Evolutionary conservation across 495 filamentous ascomycete genomes (phyloP).

Genomic region (Neurospora africana): DNA sequence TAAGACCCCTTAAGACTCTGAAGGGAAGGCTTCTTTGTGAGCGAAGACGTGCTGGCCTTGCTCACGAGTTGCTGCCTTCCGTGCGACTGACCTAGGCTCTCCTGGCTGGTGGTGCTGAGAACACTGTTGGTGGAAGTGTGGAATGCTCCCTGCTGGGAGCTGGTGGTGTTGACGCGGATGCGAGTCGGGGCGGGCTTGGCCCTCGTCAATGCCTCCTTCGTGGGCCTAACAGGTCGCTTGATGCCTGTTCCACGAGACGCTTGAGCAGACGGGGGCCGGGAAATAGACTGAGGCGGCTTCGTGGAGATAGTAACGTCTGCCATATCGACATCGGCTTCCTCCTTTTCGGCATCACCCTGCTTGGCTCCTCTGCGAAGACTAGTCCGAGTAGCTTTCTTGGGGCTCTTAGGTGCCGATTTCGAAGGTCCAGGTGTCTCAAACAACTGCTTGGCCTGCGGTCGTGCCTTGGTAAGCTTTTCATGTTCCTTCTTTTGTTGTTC

Average conservation of each 20-base stretch:
- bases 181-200: slow-evolving; percentile 65
- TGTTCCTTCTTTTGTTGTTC: slow-evolving; percentile 14
- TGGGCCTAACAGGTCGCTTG: slow-evolving; percentile 60
- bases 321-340: slow-evolving; percentile 40
- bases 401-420: slow-evolving; percentile 17
- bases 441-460: slow-evolving; percentile 4
- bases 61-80: slow-evolving; percentile 35
- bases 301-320: slow-evolving; percentile 35
- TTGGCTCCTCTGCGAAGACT: slow-evolving; percentile 44
- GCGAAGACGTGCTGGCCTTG: slow-evolving; percentile 57
- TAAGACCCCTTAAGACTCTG: slow-evolving; percentile 60
- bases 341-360: slow-evolving; percentile 26
- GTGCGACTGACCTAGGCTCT: slow-evolving; percentile 38
- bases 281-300: slow-evolving; percentile 47
- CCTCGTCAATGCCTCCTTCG: slow-evolving; percentile 55
- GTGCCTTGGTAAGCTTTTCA: slow-evolving; percentile 3
- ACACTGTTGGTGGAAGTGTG: slow-evolving; percentile 46
- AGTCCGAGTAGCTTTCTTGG: slow-evolving; percentile 32
- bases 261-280: slow-evolving; percentile 37
- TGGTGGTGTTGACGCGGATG: slow-evolving; percentile 65
- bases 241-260: slow-evolving; percentile 41
- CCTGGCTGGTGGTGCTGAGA: slow-evolving; percentile 47
- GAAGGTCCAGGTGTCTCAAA: slow-evolving; percentile 16
- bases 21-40: slow-evolving; percentile 53
- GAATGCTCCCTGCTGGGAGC: slow-evolving; percentile 49